Base-by-base conservation (phyloP, 805 yeast species). In the Wickerhamiella sorbophila region DNA sequence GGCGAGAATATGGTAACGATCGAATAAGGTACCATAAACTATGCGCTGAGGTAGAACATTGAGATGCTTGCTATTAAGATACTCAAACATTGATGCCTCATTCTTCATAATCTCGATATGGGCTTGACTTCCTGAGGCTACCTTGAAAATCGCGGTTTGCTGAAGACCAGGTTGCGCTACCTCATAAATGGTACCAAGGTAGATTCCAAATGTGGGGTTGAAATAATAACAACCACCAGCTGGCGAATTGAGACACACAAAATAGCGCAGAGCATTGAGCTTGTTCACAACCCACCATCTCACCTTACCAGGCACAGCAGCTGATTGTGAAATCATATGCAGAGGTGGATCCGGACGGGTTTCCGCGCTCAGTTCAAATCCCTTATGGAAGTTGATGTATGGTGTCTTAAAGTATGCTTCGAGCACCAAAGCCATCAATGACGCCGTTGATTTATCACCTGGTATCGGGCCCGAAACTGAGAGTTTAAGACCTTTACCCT, bases 21-120 rank as follows among this genome's bases (percentile, higher is more conserved):
- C 49, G 20, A 52, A 36, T 4, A 52, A 14, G 4, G 45, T 49
- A 2, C 53, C 55, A 33, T 45, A 53, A 1, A 47, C 42, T 18
- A 49, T 33, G 5, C 43, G 31, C 32, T 36, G 32, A 1, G 58
- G 56, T 1, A 48, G 49, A 2, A 38, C 24, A 10, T 17, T 20
- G 5, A 48, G 33, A 4, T 39, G 27, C 31, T 33, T 21, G 21
- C 29, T 39, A 18, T 37, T 43, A 9, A 52, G 31, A 33, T 50
- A 47, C 26, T 52, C 56, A 31, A 51, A 47, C 37, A 54, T 39
- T 1, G 50, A 46, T 10, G 57, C 55, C 35, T 52, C 55, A 2
- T 36, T 31, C 16, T 38, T 41, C 19, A 51, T 33, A 20, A 17
- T 21, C 17, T 35, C 39, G 15, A 38, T 36, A 2, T 14, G 29